phyloP scores from a whole-genome alignment of 2,329 filamentous ascomycete genomes.

The Apiospora pterosperma region DNA sequence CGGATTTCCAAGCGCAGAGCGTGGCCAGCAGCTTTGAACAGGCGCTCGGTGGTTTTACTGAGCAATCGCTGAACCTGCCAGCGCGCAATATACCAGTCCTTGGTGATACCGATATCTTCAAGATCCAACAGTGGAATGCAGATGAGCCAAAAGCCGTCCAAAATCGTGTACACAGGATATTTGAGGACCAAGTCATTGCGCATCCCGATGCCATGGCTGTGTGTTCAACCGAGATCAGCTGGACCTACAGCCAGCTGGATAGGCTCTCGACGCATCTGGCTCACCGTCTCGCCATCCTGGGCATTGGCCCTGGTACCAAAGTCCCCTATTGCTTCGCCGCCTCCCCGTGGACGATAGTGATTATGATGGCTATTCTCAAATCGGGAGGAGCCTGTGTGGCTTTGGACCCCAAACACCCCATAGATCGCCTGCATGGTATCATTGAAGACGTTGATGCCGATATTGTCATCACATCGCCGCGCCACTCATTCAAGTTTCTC shows the following conservation, averaged over 20 bases:
- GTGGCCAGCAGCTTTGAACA: conserved; percentile 6
- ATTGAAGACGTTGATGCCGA: background rate
- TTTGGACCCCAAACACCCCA: background rate
- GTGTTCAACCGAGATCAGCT: conserved; percentile 2
- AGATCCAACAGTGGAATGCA: conserved; percentile 7
- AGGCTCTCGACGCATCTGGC: background rate
- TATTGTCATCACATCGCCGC: background rate
- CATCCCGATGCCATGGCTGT: conserved; percentile 5
- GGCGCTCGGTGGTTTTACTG: conserved; percentile 2
- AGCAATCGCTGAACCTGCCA: background rate
- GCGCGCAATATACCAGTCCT: conserved; percentile 2
- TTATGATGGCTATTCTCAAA: conserved; percentile 4
- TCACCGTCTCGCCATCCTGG: background rate
- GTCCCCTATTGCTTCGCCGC: background rate
- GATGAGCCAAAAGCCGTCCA: background rate
- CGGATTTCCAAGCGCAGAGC: conserved; percentile 5
- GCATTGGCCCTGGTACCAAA: background rate
- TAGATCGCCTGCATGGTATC: background rate
- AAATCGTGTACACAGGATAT: background rate
- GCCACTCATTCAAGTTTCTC: conserved; percentile 6
- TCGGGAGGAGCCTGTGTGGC: background rate
- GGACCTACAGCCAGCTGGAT: background rate
- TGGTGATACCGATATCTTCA: background rate
- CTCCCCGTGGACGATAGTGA: background rate
- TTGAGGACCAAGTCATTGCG: conserved; percentile 4